These are phyloP conservation scores for Curvularia lunata DNA, from an alignment of 2,329 filamentous ascomycete genomes.

Conservation along the genomic window DNA sequence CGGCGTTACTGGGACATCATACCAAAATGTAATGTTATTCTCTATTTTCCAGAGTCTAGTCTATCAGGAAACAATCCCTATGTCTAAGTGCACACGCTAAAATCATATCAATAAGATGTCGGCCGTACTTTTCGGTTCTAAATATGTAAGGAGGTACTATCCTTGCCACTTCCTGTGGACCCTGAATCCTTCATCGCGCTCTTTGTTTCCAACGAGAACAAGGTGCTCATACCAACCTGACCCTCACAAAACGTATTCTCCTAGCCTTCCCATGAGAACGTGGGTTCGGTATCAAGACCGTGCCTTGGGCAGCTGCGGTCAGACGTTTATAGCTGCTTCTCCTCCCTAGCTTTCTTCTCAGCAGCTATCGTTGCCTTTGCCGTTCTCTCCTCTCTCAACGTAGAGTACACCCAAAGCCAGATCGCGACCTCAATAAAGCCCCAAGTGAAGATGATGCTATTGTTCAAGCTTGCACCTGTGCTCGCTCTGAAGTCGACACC, in stretches of 20 bases:
- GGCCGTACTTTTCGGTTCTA: not conserved
- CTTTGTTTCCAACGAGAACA: not conserved
- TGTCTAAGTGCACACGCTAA: not conserved
- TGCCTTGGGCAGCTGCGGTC: not conserved
- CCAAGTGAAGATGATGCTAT: slow-evolving; percentile 83
- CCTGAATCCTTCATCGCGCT: not conserved
- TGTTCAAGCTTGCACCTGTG: slow-evolving; percentile 72
- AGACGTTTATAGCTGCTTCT: slow-evolving; percentile 24
- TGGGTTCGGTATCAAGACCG: not conserved
- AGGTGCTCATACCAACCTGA: not conserved
- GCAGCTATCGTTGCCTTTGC: slow-evolving; percentile 39
- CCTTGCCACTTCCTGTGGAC: not conserved
- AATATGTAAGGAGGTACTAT: not conserved
- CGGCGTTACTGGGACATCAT: not conserved
- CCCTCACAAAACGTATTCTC: not conserved
- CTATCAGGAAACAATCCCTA: not conserved
- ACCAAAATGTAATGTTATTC: not conserved
- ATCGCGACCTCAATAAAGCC: slow-evolving; percentile 80
- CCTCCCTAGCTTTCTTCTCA: slow-evolving; percentile 43
- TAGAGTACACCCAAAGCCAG: slow-evolving; percentile 77
- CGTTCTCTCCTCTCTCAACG: slow-evolving; percentile 46
- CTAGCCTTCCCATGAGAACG: not conserved
- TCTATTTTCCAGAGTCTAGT: not conserved
- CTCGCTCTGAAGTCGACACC: slow-evolving; percentile 33
- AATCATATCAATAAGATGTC: not conserved